Evolutionary conservation across 1,284 basidiomycete genomes (phyloP).

Genomic region (Rhizoctonia solani): DNA sequence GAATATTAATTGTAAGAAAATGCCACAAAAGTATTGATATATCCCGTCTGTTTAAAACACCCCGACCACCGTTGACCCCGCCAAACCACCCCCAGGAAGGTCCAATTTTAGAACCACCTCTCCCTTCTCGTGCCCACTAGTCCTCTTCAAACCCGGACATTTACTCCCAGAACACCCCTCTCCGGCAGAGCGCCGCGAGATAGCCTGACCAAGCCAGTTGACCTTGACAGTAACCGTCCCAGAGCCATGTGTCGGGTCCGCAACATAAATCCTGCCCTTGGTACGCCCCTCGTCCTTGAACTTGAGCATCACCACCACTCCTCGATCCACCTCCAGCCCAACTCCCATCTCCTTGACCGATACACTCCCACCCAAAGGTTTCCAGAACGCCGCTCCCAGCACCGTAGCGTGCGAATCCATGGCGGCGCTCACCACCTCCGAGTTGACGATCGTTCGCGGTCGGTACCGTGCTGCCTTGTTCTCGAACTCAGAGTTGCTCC

Average conservation of each 20-base stretch:
- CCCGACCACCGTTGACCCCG: slow-evolving; percentile 2
- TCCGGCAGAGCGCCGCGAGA: too few relatives aligned
- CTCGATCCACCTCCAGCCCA: neutral
- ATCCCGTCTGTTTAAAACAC: neutral
- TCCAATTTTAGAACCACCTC: slow-evolving; percentile 5
- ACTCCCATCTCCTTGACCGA: slow-evolving; percentile 1
- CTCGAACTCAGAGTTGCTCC: neutral
- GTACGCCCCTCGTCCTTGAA: neutral
- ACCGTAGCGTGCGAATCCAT: slow-evolving; percentile 4
- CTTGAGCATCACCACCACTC: slow-evolving; percentile 13
- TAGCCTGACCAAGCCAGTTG: neutral
- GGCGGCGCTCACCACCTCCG: slow-evolving; percentile 16
- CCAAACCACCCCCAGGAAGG: slow-evolving; percentile 10
- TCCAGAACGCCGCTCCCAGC: slow-evolving; percentile 28
- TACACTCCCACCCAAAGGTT: neutral
- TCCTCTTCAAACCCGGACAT: neutral
- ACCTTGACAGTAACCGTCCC: slow-evolving; percentile 13
- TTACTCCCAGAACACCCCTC: neutral
- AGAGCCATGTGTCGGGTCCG: slow-evolving; percentile 12
- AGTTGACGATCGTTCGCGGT: slow-evolving; percentile 9
- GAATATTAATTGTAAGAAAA: too few relatives aligned
- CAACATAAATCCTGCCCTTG: neutral
- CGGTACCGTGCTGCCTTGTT: slow-evolving; percentile 4
- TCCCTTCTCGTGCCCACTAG: neutral
- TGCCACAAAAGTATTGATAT: too few relatives aligned